A percentile compares a stretch with the other conserved stretches of the same genome.
phyloP scores from a whole-genome alignment of 352 stramenopile species.

The Peronospora tabacina region DNA sequence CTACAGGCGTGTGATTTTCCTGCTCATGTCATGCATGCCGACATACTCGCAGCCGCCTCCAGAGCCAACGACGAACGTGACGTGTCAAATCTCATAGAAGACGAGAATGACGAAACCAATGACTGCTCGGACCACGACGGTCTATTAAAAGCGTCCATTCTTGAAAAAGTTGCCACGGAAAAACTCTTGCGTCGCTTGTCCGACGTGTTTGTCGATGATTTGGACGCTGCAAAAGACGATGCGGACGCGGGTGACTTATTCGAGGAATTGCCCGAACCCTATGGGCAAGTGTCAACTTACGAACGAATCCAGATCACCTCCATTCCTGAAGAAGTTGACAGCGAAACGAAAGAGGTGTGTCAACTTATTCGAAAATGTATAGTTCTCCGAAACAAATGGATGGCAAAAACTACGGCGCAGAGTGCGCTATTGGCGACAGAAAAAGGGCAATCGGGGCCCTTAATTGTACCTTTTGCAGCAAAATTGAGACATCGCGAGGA shows the following conservation, averaged over 20 bases:
- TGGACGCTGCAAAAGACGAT: conserved; percentile 21
- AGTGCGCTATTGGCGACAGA: conserved; percentile 14
- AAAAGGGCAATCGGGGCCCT: conserved; percentile 29
- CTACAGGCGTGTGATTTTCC: conserved; percentile 10
- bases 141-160: conserved; percentile 62
- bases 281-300: conserved; percentile 56
- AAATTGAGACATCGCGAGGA: conserved; percentile 64
- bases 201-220: conserved; percentile 25
- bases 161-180: conserved; percentile 68
- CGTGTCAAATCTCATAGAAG: conserved; percentile 30
- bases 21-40: conserved; percentile 21
- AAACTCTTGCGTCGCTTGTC: conserved; percentile 59
- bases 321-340: conserved; percentile 53
- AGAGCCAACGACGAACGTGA: conserved; percentile 22
- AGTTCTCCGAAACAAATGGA: conserved; percentile 59
- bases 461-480: conserved; percentile 16
- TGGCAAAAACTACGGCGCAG: conserved; percentile 38
- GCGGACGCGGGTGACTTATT: conserved; percentile 44
- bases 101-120: conserved; percentile 18
- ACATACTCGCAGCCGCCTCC: conserved; percentile 22
- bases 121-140: conserved; percentile 47
- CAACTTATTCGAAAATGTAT: conserved; percentile 76
- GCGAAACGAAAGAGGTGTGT: conserved; percentile 71
- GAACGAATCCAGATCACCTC: conserved; percentile 77
- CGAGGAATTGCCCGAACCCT: conserved; percentile 72